Percentiles rank a stretch among this genome's conserved stretches.
Conservation (phyloP, 768 basidiomycete species). For the Leccinum aurantiacum region DNA sequence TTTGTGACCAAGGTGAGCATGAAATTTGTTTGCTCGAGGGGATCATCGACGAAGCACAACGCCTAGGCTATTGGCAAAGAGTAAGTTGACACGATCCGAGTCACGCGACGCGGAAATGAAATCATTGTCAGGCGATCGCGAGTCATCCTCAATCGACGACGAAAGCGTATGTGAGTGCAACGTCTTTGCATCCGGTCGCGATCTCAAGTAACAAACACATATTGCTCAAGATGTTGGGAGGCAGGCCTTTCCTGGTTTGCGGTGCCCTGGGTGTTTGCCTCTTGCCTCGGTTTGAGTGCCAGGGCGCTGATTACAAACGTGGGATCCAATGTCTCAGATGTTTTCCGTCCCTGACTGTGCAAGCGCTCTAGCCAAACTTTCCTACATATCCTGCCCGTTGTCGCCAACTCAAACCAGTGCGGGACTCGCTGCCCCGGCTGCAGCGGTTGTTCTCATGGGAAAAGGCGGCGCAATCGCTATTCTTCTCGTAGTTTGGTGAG, state of each 20-base stretch:
- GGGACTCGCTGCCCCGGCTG: slow-evolving; percentile 47
- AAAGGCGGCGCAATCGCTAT: slow-evolving; percentile 45
- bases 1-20: slow-evolving; percentile 48
- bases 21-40: background rate
- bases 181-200: too few relatives aligned
- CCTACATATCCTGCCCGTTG: slow-evolving; percentile 50
- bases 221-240: slow-evolving; percentile 45
- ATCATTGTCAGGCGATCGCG: slow-evolving; percentile 43
- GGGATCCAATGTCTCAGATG: slow-evolving; percentile 1
- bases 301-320: slow-evolving; percentile 36
- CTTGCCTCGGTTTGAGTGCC: slow-evolving; percentile 46
- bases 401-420: slow-evolving; percentile 40
- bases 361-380: slow-evolving; percentile 41
- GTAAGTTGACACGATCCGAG: slow-evolving; percentile 19
- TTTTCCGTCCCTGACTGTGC: background rate
- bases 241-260: slow-evolving; percentile 55
- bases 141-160: slow-evolving; percentile 51
- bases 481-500: slow-evolving; percentile 43
- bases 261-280: slow-evolving; percentile 52
- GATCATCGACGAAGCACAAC: background rate
- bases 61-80: slow-evolving; percentile 53
- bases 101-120: background rate
- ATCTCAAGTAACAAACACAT: background rate
- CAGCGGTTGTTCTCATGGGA: slow-evolving; percentile 47
- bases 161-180: slow-evolving; percentile 44